Evolutionary conservation across 805 yeast species (phyloP), one percentile per base, ranked within the genome.

Genomic region (Yarrowia sp.): DNA sequence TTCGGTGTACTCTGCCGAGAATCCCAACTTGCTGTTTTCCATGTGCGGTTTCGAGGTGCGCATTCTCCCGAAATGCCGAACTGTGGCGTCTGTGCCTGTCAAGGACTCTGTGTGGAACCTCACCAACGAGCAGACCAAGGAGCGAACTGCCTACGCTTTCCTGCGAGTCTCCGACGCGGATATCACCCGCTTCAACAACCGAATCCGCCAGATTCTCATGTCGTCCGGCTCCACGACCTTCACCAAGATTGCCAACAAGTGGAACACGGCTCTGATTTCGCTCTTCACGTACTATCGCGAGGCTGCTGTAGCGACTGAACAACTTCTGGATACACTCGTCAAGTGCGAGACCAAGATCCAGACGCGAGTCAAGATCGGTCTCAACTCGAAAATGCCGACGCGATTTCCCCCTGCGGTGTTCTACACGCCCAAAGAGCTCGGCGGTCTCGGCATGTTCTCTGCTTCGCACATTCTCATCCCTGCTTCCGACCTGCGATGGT

Each of bases 321-420:
- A 86, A 5, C 75, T 94, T 32, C 76, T 94, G 10, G 97, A 92
- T 71, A 78, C 84, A 3, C 76, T 94, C 49, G 99, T 94, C 10
- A 90, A 88, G 69, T 84, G 96, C 66, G 99, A 94, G 70, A 92
- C 97, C 0, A 86, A 88, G 69, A 87, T 94, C 46, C 99, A 94
- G 74, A 94, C 92, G 61, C 80, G 96, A 66, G 97, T 94, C 18
- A 94, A 94, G 71, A 82, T 93, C 76, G 99, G 99, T 0, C 79
- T 94, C 64, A 94, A 94, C 69, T 93, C 98, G 13, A 94, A 94
- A 74, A 94, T 94, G 99, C 99, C 99, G 0, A 86, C 97, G 0
- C 80, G 99, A 62, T 94, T 94, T 75, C 99, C 99, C 3, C 99
- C 99, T 0, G 97, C 97, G 3, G 99, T 94, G 0, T 94, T 94